Conservation (phyloP, 208 protist species). For the Trypanosoma caninum region DNA sequence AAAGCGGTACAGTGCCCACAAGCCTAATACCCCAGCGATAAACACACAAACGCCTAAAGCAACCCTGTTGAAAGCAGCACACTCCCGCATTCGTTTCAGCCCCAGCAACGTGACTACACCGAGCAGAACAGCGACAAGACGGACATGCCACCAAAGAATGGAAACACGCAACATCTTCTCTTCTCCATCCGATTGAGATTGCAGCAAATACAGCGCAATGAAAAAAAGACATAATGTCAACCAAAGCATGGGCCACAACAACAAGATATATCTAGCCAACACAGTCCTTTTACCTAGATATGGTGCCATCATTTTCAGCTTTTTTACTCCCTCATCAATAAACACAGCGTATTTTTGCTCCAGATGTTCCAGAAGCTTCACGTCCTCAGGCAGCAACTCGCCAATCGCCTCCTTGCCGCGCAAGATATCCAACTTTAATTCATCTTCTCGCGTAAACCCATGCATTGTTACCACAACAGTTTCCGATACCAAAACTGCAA, state of each 20-base stretch:
- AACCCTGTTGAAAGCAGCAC: background rate
- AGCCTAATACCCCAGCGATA: background rate
- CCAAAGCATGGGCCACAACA: slow-evolving; percentile 22
- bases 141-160: slow-evolving; percentile 13
- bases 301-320: slow-evolving; percentile 28
- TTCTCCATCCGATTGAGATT: background rate
- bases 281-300: background rate
- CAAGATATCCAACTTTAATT: slow-evolving; percentile 30
- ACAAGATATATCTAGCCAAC: background rate
- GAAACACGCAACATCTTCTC: background rate
- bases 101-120: slow-evolving; percentile 1
- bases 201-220: slow-evolving; percentile 16
- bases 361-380: slow-evolving; percentile 15
- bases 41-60: slow-evolving; percentile 7
- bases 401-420: slow-evolving; percentile 9
- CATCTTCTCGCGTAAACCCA: slow-evolving; percentile 35
- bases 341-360: slow-evolving; percentile 34
- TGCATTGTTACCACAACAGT: slow-evolving; percentile 3
- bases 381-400: slow-evolving; percentile 22
- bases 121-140: slow-evolving; percentile 9
- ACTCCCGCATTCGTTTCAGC: slow-evolving; percentile 3
- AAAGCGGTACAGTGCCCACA: background rate
- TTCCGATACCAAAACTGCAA: background rate
- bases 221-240: slow-evolving; percentile 15
- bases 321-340: slow-evolving; percentile 29